These are phyloP conservation scores for Cutaneotrichosporon mucoides DNA, from an alignment of 1,284 basidiomycete genomes.

Conservation along the genomic window DNA sequence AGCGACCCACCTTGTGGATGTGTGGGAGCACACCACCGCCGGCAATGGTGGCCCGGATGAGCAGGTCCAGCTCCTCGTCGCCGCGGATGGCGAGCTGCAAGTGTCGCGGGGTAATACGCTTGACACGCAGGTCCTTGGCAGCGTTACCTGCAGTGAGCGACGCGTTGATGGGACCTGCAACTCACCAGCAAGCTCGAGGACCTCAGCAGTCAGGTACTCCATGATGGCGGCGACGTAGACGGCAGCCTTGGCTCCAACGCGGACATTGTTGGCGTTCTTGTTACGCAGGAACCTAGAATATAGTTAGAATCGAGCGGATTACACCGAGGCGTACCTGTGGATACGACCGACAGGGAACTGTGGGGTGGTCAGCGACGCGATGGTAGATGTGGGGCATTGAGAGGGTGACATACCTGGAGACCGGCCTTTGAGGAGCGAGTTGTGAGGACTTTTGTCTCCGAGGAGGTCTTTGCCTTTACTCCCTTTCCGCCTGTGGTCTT, in stretches of 20 bases:
- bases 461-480: constrained; percentile 51
- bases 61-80: constrained; percentile 64
- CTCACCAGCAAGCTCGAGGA: constrained; percentile 52
- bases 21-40: constrained; percentile 92
- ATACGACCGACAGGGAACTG: constrained; percentile 48
- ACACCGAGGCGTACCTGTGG: constrained; percentile 30
- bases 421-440: constrained; percentile 79
- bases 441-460: constrained; percentile 53
- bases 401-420: constrained; percentile 61
- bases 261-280: constrained; percentile 84
- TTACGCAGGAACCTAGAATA: constrained; percentile 78
- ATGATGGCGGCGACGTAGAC: constrained; percentile 51
- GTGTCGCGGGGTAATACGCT: constrained; percentile 91
- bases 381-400: background rate
- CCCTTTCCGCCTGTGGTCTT: constrained; percentile 50
- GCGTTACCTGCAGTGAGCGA: constrained; percentile 68
- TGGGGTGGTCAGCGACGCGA: constrained; percentile 1
- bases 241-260: constrained; percentile 50
- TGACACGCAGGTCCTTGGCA: constrained; percentile 90
- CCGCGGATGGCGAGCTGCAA: constrained; percentile 71
- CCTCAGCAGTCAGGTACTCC: constrained; percentile 52
- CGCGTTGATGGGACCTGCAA: background rate
- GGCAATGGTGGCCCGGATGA: constrained; percentile 57
- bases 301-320: background rate
- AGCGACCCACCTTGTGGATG: constrained; percentile 71